These are phyloP conservation scores for Niveomyces coronatus DNA, from an alignment of 2,329 filamentous ascomycete species.

Conservation along the genomic window DNA sequence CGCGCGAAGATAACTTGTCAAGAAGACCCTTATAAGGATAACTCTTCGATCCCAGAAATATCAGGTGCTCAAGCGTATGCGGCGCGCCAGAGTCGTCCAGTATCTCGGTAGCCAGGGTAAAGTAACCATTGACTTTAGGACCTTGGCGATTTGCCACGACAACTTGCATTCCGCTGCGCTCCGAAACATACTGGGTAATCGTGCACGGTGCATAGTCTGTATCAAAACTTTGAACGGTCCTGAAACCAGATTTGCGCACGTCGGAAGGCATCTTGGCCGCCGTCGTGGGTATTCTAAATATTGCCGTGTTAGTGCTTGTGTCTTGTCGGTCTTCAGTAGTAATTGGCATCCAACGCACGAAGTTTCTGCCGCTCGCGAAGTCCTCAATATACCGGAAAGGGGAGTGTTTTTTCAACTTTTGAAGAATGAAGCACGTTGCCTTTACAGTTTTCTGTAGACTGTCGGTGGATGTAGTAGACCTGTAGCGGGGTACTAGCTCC, in stretches of 20 bases:
- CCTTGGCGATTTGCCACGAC: slow-evolving; percentile 86
- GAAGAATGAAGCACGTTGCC: no score
- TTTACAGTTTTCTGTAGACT: no score
- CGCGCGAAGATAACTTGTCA: slow-evolving; percentile 85
- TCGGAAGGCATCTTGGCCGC: slow-evolving; percentile 49
- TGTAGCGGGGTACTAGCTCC: no score
- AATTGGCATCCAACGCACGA: no score
- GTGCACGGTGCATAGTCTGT: slow-evolving; percentile 81
- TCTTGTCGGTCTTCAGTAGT: no score
- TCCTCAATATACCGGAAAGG: no score
- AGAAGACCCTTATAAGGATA: slow-evolving; percentile 93
- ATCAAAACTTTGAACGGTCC: slow-evolving; percentile 73
- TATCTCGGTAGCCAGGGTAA: slow-evolving; percentile 92
- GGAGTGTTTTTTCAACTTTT: no score
- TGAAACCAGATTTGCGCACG: slow-evolving; percentile 53
- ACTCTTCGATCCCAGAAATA: slow-evolving; percentile 85
- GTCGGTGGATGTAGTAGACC: no score
- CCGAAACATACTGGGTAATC: slow-evolving; percentile 93
- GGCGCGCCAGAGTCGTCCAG: slow-evolving; percentile 93
- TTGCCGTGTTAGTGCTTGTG: no score
- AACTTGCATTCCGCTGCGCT: slow-evolving; percentile 87
- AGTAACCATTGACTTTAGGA: slow-evolving; percentile 92
- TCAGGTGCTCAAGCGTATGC: slow-evolving; percentile 72
- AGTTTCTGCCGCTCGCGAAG: no score
- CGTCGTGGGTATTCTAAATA: slow-evolving; percentile 1